These are phyloP conservation scores for Jaapia argillacea DNA, from an alignment of 768 basidiomycete species.

Conservation along the genomic window DNA sequence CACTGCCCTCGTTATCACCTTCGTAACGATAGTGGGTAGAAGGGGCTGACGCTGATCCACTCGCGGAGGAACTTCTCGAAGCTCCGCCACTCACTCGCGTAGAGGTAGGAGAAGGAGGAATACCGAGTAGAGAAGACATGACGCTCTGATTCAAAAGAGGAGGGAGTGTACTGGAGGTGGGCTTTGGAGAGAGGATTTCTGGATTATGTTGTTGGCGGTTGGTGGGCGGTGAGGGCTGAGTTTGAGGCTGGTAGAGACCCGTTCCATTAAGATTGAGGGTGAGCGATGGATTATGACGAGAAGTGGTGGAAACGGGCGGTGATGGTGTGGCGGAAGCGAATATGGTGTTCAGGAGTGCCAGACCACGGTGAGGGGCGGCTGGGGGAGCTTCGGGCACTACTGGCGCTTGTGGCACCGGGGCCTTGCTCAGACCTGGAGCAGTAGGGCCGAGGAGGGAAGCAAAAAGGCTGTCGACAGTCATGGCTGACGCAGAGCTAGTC, in stretches of 20 bases:
- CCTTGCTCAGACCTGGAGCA: no score
- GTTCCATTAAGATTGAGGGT: no score
- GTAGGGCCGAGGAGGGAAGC: no score
- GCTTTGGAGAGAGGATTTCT: slow-evolving; percentile 46
- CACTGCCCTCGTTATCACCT: slow-evolving; percentile 25
- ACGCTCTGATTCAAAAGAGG: slow-evolving; percentile 68
- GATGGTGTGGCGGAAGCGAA: slow-evolving; percentile 40
- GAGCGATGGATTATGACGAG: slow-evolving; percentile 9
- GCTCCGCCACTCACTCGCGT: slow-evolving; percentile 7
- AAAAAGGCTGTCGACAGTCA: no score
- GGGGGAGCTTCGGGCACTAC: slow-evolving; percentile 28
- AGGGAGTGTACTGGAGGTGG: slow-evolving; percentile 40
- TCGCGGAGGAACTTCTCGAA: slow-evolving; percentile 22
- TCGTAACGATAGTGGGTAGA: slow-evolving; percentile 18
- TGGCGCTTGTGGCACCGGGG: no score
- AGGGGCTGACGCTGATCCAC: slow-evolving; percentile 12
- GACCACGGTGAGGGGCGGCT: slow-evolving; percentile 32
- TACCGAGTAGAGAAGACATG: slow-evolving; percentile 52
- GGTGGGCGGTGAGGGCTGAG: slow-evolving; percentile 10
- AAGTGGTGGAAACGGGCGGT: slow-evolving; percentile 11
- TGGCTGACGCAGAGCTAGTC: no score
- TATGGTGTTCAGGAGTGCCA: slow-evolving; percentile 54
- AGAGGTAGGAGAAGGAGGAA: slow-evolving; percentile 29
- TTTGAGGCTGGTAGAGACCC: no score
- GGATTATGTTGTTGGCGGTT: slow-evolving; percentile 17